Base-by-base conservation (phyloP, 2,329 filamentous ascomycete species). In the Penicillium corylophilum region DNA sequence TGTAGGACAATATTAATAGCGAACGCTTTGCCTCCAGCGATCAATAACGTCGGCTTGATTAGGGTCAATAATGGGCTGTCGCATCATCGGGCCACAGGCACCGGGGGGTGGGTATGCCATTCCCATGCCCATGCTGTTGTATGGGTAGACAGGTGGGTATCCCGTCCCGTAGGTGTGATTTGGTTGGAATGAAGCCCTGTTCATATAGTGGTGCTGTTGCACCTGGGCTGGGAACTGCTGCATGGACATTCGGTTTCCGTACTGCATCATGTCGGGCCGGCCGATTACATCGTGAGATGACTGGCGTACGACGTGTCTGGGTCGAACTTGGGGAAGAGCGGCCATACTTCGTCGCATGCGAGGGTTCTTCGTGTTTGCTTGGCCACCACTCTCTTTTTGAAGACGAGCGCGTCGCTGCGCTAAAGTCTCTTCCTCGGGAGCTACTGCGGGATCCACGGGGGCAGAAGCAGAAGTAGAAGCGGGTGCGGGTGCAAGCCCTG, bases 1-100 rank as follows among this genome's bases (percentile, higher is more conserved):
- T 46, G 26, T 41, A 15, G 36, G 20, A 38, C 24, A 40, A 38
- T 31, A 23, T 41, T 26, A 28, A 47, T 61, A 69, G 29, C 60
- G 61, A 48, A 74, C 67, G 50, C 72, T 73, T 56, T 79, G 74
- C 62, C 82, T 77, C 82, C 82, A 85, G 29, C 77, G 79, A 71
- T 85, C 81, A 68, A 85, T 83, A 52, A 80, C 71, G 52, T 79
- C 81, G 48, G 80, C 72, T 62, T 82, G 80, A 47, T 72, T 72
- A 4, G 75, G 69, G 63, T 81, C 75, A 64, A 79, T 70, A 15
- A 79, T 70, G n/a, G 65, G 62, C 24, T 65, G 67, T 51, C 68
- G 64, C 57, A 63, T 60, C 48, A 56, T 66, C 5, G 65, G 57
- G 23, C 51, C 60, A 45, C 61, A 58, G 35, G 57, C 60, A 24